These are phyloP conservation scores for Teratosphaeria viscida DNA, from an alignment of 2,329 filamentous ascomycete species.

Conservation along the genomic window DNA sequence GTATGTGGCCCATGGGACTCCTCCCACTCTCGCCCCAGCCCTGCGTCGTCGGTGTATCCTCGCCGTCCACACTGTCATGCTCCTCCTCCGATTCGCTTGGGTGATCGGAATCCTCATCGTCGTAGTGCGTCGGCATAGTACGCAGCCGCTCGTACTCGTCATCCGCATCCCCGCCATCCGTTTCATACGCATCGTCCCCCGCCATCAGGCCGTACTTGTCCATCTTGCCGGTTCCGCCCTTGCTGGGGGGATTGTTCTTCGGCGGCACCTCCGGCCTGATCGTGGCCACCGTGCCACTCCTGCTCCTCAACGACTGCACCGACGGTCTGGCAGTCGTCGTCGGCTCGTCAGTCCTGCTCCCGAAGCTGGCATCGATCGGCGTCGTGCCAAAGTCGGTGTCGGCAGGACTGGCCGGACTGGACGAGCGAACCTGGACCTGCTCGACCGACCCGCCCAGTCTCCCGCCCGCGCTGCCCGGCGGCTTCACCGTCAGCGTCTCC, in stretches of 20 bases:
- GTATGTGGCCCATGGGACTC: conserved; percentile 64
- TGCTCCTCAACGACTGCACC: conserved; percentile 2
- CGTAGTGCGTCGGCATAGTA: conserved; percentile 53
- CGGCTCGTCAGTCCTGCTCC: conserved; percentile 12
- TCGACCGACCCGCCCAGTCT: conserved; percentile 8
- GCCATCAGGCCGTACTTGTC: conserved; percentile 23
- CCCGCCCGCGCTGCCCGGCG: conserved; percentile 6
- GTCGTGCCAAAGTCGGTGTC: conserved; percentile 22
- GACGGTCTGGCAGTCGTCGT: conserved; percentile 9
- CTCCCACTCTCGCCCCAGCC: conserved; percentile 23
- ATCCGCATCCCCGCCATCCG: conserved; percentile 62
- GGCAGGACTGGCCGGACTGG: conserved; percentile 12
- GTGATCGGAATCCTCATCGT: conserved; percentile 49
- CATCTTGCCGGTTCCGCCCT: conserved; percentile 10
- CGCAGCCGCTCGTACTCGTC: conserved; percentile 68
- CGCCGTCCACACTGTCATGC: conserved; percentile 34
- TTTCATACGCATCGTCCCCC: conserved; percentile 49
- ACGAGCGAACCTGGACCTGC: conserved; percentile 8
- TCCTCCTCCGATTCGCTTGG: conserved; percentile 41
- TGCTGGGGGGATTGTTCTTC: conserved; percentile 1
- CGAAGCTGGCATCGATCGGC: conserved; percentile 24
- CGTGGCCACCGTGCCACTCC: conserved; percentile 1
- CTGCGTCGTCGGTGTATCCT: conserved; percentile 66
- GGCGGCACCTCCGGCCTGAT: neutral
- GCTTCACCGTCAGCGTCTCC: conserved; percentile 10